These are phyloP conservation scores for Ceratobasidium sp. DNA, from an alignment of 1,284 basidiomycete genomes.

Conservation along the genomic window DNA sequence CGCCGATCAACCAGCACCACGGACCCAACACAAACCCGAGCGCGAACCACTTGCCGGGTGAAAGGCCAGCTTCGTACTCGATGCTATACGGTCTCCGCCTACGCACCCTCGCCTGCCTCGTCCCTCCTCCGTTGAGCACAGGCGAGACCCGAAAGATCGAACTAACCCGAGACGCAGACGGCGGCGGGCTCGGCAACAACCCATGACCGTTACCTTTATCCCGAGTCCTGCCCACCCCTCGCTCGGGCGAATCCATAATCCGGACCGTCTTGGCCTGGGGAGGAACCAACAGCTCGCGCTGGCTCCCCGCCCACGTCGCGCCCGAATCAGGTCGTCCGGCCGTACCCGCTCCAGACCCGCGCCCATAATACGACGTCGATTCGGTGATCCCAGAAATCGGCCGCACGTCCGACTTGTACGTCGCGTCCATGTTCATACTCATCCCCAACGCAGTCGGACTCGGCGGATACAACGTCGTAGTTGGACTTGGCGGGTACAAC, in stretches of 20 bases:
- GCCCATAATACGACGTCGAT: constrained; percentile 29
- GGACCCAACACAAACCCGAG: constrained; percentile 40
- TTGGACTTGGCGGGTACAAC: background rate
- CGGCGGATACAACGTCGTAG: background rate
- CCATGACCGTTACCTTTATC: background rate
- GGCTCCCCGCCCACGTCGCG: constrained; percentile 29
- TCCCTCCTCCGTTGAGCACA: background rate
- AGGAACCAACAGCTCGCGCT: constrained; percentile 18
- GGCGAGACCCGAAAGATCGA: constrained; percentile 14
- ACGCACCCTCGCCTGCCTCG: background rate
- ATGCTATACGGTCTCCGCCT: background rate
- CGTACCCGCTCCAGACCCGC: constrained; percentile 34
- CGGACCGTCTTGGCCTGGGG: constrained; percentile 36
- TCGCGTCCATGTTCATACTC: background rate
- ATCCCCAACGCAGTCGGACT: constrained; percentile 24
- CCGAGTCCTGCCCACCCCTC: background rate
- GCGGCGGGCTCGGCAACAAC: background rate
- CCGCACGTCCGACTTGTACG: constrained; percentile 22
- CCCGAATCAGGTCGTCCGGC: constrained; percentile 24
- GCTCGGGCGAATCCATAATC: constrained; percentile 16
- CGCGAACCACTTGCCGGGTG: constrained; percentile 33
- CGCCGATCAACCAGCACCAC: constrained; percentile 42
- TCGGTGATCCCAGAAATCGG: constrained; percentile 37
- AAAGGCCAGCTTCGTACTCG: constrained; percentile 20
- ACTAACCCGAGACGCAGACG: background rate